phyloP scores from a whole-genome alignment of 441 rosid species.

The Omphalea diandra region DNA sequence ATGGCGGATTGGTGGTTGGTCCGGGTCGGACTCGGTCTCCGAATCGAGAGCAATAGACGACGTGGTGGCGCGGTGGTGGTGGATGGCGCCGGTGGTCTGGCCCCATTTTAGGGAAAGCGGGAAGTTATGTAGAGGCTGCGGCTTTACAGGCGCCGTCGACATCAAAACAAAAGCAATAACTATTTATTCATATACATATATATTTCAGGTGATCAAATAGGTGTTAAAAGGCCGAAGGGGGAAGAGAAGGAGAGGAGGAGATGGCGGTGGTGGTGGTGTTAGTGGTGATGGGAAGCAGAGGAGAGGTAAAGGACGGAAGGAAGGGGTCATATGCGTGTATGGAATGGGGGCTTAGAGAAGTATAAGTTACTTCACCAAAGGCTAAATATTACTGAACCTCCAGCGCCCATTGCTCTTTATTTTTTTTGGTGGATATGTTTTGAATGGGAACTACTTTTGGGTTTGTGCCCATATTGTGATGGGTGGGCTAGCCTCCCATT shows the following conservation, averaged over 20 bases:
- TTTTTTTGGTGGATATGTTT: no score
- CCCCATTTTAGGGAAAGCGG: constrained; percentile 66
- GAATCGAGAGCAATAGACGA: constrained; percentile 18
- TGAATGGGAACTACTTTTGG: no score
- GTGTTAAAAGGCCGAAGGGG: neutral
- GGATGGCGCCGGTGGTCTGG: constrained; percentile 29
- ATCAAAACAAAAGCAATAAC: constrained; percentile 23
- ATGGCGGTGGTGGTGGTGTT: neutral
- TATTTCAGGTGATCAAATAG: neutral
- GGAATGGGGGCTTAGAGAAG: neutral
- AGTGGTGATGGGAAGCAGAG: neutral
- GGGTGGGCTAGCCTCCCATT: no score
- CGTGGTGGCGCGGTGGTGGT: constrained; percentile 20
- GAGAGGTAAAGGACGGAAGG: neutral
- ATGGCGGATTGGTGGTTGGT: constrained; percentile 10
- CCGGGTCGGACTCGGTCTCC: constrained; percentile 25
- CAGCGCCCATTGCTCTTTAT: neutral
- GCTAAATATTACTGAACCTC: neutral
- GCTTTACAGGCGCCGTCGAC: constrained; percentile 65
- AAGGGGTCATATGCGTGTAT: neutral
- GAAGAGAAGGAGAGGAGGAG: neutral
- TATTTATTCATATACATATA: constrained; percentile 6
- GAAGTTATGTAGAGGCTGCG: constrained; percentile 77
- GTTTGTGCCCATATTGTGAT: no score
- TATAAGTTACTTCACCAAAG: neutral